Base-by-base conservation (phyloP, 345 rosid species). In the Gossypium herbaceum region DNA sequence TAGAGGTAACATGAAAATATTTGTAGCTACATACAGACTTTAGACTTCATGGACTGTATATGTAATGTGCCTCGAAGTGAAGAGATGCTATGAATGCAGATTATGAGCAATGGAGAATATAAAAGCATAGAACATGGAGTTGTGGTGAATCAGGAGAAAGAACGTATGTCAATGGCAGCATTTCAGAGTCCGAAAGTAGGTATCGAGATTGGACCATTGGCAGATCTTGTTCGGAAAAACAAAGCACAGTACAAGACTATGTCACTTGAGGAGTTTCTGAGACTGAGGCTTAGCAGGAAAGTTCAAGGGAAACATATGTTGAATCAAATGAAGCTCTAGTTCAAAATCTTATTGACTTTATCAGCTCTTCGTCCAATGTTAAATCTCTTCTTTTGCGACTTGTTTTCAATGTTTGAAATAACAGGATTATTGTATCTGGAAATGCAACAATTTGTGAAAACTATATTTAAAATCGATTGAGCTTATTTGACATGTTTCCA, bases 1-100 rank as follows among this genome's bases (percentile, higher is more conserved):
- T 87, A 27, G 85, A 85, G 90, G 88, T 87, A 80, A 78, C 12
- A 20, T 44, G 45, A 47, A 16, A 67, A 22, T 4, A 41, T 48
- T 12, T 52, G 47, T 4, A 70, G 44, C 19, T 50, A 69, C 22
- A 20, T 20, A 39, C 12, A 20, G 13, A 56, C 60, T 4, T 20
- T 56, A n/a, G 61, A 24, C 58, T 12, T 48, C 2, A 52, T 3
- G 10, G 60, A 50, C 27, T 27, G 45, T 19, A 27, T 9, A 16
- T 9, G 47, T 27, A 51, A 69, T 16, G 25, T 16, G 9, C 1
- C 59, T 56, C 27, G 29, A 16, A 68, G 44, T 58, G 4, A 50
- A 68, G 16, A 17, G 20, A 47, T 68, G 22, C 51, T 25, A 25
- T 50, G 0, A 24, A 8, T 65, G 55, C 56, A 67, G 73, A 74